Evolutionary conservation across 1,139 yeast genomes (phyloP).

Genomic region (Saccharomyces hybrid): DNA sequence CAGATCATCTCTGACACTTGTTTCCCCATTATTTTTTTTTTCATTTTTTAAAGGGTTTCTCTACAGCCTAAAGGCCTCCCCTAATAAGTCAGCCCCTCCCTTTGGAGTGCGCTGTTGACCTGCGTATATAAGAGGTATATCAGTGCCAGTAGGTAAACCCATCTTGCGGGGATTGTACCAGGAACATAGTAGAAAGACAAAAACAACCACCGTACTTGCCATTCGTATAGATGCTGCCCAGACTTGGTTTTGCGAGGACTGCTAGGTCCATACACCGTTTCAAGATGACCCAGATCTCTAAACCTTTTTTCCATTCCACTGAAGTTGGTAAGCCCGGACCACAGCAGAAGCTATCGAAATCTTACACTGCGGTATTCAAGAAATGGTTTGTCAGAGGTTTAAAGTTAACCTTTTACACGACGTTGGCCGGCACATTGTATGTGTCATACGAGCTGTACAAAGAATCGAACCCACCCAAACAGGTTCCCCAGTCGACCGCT

Average conservation of each 20-base stretch:
- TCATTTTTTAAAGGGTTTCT: conserved; percentile 2
- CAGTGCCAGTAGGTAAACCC: background rate
- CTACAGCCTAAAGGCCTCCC: conserved; percentile 7
- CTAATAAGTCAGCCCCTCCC: conserved; percentile 1
- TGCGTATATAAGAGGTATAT: background rate
- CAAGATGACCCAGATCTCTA: background rate
- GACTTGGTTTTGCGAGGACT: background rate
- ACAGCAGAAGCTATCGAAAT: background rate
- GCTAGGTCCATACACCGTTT: background rate
- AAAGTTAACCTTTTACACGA: conserved; percentile 23
- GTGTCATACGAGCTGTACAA: conserved; percentile 50
- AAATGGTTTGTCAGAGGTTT: background rate
- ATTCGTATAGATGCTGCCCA: background rate
- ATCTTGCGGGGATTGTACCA: background rate
- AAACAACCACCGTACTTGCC: background rate
- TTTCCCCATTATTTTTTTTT: conserved; percentile 4
- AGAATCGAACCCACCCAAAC: conserved; percentile 56
- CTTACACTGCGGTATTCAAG: background rate
- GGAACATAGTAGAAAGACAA: background rate
- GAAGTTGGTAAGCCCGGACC: background rate
- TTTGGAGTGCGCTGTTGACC: background rate
- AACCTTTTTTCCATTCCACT: background rate
- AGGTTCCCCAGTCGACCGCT: conserved; percentile 50
- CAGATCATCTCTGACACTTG: background rate
- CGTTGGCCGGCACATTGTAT: conserved; percentile 40